Evolutionary conservation across 2,329 filamentous ascomycete genomes (phyloP), one percentile per base, ranked within the genome.

Genomic region (Stagonosporopsis vannaccii): DNA sequence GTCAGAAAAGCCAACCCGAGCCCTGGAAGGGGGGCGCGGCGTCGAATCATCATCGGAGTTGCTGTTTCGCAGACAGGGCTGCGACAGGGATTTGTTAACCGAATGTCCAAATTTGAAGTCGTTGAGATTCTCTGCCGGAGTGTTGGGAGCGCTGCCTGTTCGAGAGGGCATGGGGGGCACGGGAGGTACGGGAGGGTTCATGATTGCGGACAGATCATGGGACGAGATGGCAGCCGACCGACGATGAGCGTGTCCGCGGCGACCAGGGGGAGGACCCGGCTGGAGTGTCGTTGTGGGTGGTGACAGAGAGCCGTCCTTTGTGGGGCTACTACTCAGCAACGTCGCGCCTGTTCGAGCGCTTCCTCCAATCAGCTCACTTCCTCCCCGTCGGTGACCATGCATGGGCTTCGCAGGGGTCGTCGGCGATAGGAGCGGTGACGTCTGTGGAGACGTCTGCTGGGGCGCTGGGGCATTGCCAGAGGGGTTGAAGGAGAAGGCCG

Each of bases 291-390:
- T 79, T 41, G 79, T 79, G 11, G 89, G 81, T 11, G 80, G 76
- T 47, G 86, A 84, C 8, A 87, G 82, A 7, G 82, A 75, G 61
- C 84, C 83, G 6, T 86, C 85, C 56, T 88, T 91, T 11, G 87
- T 89, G 25, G 89, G 88, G 67, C 88, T 92, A 12, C 85, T 85
- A 74, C 86, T 90, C 78, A 90, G 81, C 78, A 76, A 82, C 75
- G 65, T 86, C 80, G 63, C 70, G 68, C 80, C 78, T 66, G 75
- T 62, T 67, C 79, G 77, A 39, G 78, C 78, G 65, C 89, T 89
- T 7, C 90, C 90, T 33, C 91, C 91, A 42, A 96, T 90, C 68
- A 96, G 92, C 73, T 97, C 92, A 72, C 92, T 97, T 25, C 87
- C 90, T 50, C 90, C 90, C 68, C 93, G 85, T 67, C 88, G 84